Base-by-base conservation (phyloP, 2,329 filamentous ascomycete genomes). In the Fusarium austroafricanum region DNA sequence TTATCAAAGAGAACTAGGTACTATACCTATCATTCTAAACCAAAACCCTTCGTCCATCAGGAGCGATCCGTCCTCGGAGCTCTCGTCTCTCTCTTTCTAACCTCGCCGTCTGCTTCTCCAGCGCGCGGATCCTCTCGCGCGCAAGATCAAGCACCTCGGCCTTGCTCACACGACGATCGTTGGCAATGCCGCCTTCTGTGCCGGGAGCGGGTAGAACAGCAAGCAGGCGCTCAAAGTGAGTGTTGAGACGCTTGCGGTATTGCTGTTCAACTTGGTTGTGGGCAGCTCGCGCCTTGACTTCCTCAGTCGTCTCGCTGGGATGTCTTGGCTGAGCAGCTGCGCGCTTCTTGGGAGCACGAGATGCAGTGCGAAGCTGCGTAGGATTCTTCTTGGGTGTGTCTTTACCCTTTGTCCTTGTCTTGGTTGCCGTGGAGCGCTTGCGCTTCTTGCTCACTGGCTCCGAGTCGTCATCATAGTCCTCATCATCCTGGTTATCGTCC, bases 241-340 rank as follows among this genome's bases (percentile, higher is more conserved):
- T 74, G 61, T 83, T 83, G 33, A 83, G 79, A 23, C 82, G 75
- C 73, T 83, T 82, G 35, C 82, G 80, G 73, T 83, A 83, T 68
- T 83, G 81, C 70, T 83, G 82, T 74, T 83, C 82, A 10, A 83
- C 81, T 50, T 82, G 79, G 71, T 83, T 83, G 68, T 83, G 82
- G 43, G 74, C 74, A 52, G 73, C 75, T 15, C 75, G 68, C 2
- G 72, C 74, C 46, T 73, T 68, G 40, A 73, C 71, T 35, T 75
- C 72, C 37, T 74, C 71, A 2, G 54, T 54, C 33, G 73, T 67
- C 55, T 75, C 73, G 29, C 66, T 56, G 12, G 71, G 67, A 42
- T 62, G 64, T 54, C 58, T 61, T 12, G 71, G 67, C 12, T 72
- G 60, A n/a, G 52, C 55, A 57, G 45, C 58, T 40, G 55, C 43